phyloP scores from a whole-genome alignment of 2,329 filamentous ascomycete species.

The Cytospora paraplurivora region DNA sequence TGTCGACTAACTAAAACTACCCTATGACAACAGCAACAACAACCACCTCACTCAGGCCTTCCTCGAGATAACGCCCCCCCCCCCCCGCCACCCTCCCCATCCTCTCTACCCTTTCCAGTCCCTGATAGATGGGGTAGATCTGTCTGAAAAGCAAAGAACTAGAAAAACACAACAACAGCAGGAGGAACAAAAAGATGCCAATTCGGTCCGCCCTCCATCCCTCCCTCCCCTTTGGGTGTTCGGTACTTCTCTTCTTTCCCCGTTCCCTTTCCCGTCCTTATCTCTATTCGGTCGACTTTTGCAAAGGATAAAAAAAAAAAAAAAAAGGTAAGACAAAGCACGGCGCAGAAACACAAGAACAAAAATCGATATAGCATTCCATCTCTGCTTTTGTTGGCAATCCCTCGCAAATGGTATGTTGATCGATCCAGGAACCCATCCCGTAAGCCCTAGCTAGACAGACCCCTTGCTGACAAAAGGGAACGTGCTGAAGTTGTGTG shows the following conservation, averaged over 20 bases:
- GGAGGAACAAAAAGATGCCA: neutral
- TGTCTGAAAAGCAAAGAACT: neutral
- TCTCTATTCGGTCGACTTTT: neutral
- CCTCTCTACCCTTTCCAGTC: neutral
- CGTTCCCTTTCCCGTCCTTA: neutral
- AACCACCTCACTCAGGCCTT: neutral
- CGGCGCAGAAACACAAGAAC: neutral
- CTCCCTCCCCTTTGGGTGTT: neutral
- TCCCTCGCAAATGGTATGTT: neutral
- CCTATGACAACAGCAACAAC: neutral
- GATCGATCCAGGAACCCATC: neutral
- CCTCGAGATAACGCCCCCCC: neutral
- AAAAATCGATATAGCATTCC: neutral
- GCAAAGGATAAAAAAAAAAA: neutral
- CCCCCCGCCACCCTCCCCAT: neutral
- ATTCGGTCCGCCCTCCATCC: neutral
- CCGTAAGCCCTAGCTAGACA: neutral
- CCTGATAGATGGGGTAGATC: conserved; percentile 3
- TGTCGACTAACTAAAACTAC: neutral
- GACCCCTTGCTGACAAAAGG: neutral
- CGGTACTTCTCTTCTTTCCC: neutral
- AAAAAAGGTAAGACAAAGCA: too few species aligned
- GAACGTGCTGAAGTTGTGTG: neutral
- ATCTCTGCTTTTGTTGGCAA: neutral
- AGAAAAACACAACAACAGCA: neutral